A percentile compares a stretch with the other conserved stretches of the same genome.
phyloP scores from a whole-genome alignment of 2,329 filamentous ascomycete species.

The Verticillium zaregamsianum region DNA sequence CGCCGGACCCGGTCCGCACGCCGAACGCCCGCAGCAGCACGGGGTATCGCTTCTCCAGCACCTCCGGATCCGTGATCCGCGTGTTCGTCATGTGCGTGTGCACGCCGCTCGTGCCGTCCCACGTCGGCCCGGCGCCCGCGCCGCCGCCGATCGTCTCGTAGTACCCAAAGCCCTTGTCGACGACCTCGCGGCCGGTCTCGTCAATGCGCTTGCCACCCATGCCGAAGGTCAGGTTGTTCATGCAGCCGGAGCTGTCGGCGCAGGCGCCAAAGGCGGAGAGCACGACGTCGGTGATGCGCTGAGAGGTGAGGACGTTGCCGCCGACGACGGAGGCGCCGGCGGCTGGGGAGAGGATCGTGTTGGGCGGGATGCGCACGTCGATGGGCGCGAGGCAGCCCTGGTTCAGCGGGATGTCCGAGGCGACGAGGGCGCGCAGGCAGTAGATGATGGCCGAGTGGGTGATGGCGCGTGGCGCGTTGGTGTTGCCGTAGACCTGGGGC shows the following conservation, averaged over 20 bases:
- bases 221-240: conserved; percentile 82
- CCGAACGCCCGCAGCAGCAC: conserved; percentile 25
- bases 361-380: conserved; percentile 66
- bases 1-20: conserved; percentile 37
- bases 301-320: conserved; percentile 75
- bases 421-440: conserved; percentile 75
- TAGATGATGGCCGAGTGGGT: conserved; percentile 44
- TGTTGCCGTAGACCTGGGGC: conserved; percentile 37
- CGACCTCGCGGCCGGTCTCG: conserved; percentile 46
- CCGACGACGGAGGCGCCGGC: conserved; percentile 77
- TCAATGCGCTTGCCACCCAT: conserved; percentile 62
- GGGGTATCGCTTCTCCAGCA: conserved; percentile 29
- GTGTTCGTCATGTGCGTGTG: conserved; percentile 34
- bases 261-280: conserved; percentile 76
- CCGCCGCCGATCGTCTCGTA: conserved; percentile 31
- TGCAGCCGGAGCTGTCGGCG: conserved; percentile 74
- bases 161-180: conserved; percentile 32
- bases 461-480: conserved; percentile 25
- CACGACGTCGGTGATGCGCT: conserved; percentile 80
- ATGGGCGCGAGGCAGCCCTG: conserved; percentile 80
- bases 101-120: conserved; percentile 24
- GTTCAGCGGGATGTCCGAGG: conserved; percentile 79
- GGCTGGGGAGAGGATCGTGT: conserved; percentile 70
- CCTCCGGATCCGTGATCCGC: conserved; percentile 30
- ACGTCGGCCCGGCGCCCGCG: conserved; percentile 22